Evolutionary conservation across 768 basidiomycete species (phyloP), one percentile per base, ranked within the genome.

Genomic region (Cyclocybe aegerita): DNA sequence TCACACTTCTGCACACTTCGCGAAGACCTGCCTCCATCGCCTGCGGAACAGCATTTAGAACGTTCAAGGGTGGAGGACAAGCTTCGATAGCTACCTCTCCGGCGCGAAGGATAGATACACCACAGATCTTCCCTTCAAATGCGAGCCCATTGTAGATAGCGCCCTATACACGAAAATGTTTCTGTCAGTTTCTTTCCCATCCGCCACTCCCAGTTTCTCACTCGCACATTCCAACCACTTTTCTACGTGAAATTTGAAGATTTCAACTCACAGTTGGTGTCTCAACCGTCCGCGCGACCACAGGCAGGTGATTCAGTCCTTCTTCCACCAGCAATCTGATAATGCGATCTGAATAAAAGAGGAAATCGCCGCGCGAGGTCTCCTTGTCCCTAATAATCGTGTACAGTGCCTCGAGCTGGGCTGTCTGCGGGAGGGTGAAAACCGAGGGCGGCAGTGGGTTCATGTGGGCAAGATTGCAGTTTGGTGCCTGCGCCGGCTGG

Each of bases 21-120:
- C 96, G 78, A 54, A 99, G 74, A 35, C 96, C 97, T 9, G 91
- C 92, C 70, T 99, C 96, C 96, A 99, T 99, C 1, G 95, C 93
- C 90, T 93, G 50, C 9, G 39, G 37, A 46, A 14, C 5, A 31
- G 23, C 29, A 31, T 50, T 36, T 40, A 45, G 31, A 50, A 42
- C 42, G 48, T 41, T 52, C 42, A 52, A 48, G 40, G 38, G 37
- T 41, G 12, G 12, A 9, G 31, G 39, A 9, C 14, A 43, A 40
- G 10, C 36, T 23, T 38, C 8, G 40, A 39, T n/a, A 59, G 75
- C 45, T 60, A 87, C 88, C 83, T 96, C 93, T 56, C 96, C 96
- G 7, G 93, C 93, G 11, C 96, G 79, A 60, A 98, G 78, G 61
- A 98, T 98, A 4, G 92, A 94, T 16, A 98, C 94, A 11, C 94